Base-by-base conservation (phyloP, 2,329 filamentous ascomycete genomes). In the Blastomyces silverae region DNA sequence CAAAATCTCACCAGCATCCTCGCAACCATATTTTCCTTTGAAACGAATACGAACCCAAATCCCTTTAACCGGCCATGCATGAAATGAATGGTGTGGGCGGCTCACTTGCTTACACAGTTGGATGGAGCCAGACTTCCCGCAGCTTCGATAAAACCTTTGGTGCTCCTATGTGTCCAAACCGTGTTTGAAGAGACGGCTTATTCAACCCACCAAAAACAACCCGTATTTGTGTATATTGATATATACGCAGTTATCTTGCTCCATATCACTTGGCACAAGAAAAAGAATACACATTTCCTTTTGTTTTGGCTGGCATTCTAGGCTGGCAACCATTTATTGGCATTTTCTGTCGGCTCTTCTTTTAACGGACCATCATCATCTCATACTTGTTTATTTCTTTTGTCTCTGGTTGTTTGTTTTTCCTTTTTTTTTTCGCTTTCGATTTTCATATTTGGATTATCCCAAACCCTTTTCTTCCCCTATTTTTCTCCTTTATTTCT, bases 361-460 rank as follows among this genome's bases (percentile, higher is more conserved):
- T 39, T 48, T 61, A 61, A 50, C 42, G 39, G 25, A 61, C 58
- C 15, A 50, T 55, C 15, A 50, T 55, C 42, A 34, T 48, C 53
- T 64, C 53, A 48, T 63, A 44, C 31, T 25, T 61, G 37, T 55
- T 55, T 57, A 39, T 65, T 57, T 61, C 60, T 44, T 64, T 46
- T 64, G 62, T 57, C 37, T 44, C 42, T n/a, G 39, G 42, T 25
- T 39, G 37, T 39, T 39, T 39, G 3, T 39, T 39, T 39, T 39
- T 39, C 37, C 10, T 63, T 44, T 64, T 39, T 61, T 52, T 28
- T 57, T 44, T 17, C 22, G 48, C 22, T 52, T 55, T 62, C 61
- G 28, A 37, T 37, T 61, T 55, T 64, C 61, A n/a, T 39, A 20
- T 44, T 39, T 22, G 56, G 56, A 58, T 58, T 58, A 37, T 39